Base-by-base conservation (phyloP, 164 flowering plant species). In the Magnolia sinica region DNA sequence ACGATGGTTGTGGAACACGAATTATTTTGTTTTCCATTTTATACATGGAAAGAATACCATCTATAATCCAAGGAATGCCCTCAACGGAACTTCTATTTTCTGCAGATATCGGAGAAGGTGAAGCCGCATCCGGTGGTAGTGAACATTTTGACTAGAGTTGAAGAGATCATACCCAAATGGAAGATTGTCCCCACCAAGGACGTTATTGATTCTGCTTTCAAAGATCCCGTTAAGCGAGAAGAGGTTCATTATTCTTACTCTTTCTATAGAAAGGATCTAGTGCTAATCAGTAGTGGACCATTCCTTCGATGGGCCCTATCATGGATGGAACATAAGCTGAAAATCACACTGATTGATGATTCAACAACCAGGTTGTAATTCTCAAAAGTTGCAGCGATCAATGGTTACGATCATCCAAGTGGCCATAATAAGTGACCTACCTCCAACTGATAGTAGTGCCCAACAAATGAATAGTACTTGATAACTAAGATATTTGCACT, bases 121-220 rank as follows among this genome's bases (percentile, higher is more conserved):
- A 96, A 93, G 82, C 99, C 99, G 16, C 99, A 93, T 64, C 98
- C 96, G 0, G 76, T 92, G 69, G 93, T 94, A 59, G 85, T 94
- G 51, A 93, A 86, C 74, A 52, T 94, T 64, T 76, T 96, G 81
- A 96, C 98, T 1, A 85, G 70, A 78, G 85, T 94, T 64, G 99
- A 93, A 81, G 97, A 93, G 70, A 76, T 96, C 29, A 93, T 96
- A 77, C 98, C 99, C 2, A 96, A 90, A 80, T 96, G 99, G 99
- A 96, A 94, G 82, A 92, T 96, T 13, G 99, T 96, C 49, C 99
- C 99, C 8, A 81, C 92, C 1, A 96, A 89, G 76, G 98, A 96
- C 74, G 96, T 96, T 29, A 96, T 96, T 31, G 89, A 96, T 68
- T 81, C 98, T 0, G 95, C 98, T 70, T 96, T 94, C 84, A 92